Percentiles rank a stretch among this genome's conserved stretches.
phyloP scores from a whole-genome alignment of 371 early-diverging fungal genomes.

The Choanephora cucurbitarum region DNA sequence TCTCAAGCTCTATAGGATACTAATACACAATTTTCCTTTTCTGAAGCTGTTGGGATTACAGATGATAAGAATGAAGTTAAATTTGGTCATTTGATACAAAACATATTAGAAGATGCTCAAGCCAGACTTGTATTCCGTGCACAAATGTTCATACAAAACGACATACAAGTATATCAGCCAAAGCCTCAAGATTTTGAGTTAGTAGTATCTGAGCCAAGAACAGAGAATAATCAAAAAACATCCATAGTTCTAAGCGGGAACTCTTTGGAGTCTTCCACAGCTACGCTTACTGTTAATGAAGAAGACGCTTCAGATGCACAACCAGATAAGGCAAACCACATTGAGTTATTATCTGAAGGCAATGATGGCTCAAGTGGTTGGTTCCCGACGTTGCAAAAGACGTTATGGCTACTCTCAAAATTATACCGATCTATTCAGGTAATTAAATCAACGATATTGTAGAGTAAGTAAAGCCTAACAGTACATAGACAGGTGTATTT shows the following conservation, averaged over 20 bases:
- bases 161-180: conserved; percentile 78
- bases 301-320: conserved; percentile 35
- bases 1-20: neutral
- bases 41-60: conserved; percentile 14
- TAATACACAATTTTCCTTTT: neutral
- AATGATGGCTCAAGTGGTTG: conserved; percentile 63
- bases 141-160: conserved; percentile 74
- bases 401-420: conserved; percentile 80
- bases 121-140: conserved; percentile 83
- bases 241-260: conserved; percentile 30
- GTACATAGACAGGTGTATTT: conserved; percentile 63
- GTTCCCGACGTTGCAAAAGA: conserved; percentile 81
- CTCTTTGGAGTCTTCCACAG: conserved; percentile 5
- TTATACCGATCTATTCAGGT: conserved; percentile 77
- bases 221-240: conserved; percentile 5
- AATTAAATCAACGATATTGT: neutral
- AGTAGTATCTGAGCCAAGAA: neutral
- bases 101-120: conserved; percentile 85
- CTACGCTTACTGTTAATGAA: conserved; percentile 39
- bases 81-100: conserved; percentile 71
- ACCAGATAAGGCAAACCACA: conserved; percentile 33
- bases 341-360: conserved; percentile 30
- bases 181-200: conserved; percentile 66
- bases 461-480: too few relatives aligned
- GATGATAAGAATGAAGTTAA: conserved; percentile 48